phyloP scores from a whole-genome alignment of 2,329 filamentous ascomycete species.

The Colletotrichum sublineola region DNA sequence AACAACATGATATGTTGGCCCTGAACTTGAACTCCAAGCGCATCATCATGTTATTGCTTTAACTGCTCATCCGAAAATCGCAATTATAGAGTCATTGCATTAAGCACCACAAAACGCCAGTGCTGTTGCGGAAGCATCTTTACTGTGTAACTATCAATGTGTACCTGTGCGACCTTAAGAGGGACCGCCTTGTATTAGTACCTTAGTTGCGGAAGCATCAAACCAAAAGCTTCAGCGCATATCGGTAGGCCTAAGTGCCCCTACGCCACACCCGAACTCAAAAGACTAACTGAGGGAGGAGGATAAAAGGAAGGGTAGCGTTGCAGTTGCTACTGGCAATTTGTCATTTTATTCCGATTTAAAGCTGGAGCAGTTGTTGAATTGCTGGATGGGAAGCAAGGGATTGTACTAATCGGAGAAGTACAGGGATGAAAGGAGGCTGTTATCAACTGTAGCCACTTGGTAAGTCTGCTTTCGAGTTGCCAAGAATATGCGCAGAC shows the following conservation, averaged over 20 bases:
- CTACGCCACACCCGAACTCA: background rate
- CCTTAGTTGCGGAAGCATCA: too few species aligned
- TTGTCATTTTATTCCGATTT: too few species aligned
- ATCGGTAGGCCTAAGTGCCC: background rate
- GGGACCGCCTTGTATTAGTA: too few species aligned
- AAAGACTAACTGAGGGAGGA: too few species aligned
- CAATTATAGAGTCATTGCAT: background rate
- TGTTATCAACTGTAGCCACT: background rate
- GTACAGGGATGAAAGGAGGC: slow-evolving; percentile 11
- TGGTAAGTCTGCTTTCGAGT: background rate
- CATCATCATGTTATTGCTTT: background rate
- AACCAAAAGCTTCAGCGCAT: background rate
- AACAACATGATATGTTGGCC: background rate
- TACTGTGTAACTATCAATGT: too few species aligned
- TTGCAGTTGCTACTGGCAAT: background rate
- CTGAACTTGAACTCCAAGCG: background rate
- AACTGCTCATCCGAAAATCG: background rate
- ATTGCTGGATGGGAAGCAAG: background rate
- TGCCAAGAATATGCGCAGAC: background rate
- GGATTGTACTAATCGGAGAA: background rate
- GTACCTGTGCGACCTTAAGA: too few species aligned
- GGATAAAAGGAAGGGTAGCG: background rate
- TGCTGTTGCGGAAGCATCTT: too few species aligned
- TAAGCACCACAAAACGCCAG: background rate
- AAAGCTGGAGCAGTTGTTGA: background rate